These are phyloP conservation scores for Lentithecium fluviatile DNA, from an alignment of 495 filamentous ascomycete genomes.

Conservation along the genomic window DNA sequence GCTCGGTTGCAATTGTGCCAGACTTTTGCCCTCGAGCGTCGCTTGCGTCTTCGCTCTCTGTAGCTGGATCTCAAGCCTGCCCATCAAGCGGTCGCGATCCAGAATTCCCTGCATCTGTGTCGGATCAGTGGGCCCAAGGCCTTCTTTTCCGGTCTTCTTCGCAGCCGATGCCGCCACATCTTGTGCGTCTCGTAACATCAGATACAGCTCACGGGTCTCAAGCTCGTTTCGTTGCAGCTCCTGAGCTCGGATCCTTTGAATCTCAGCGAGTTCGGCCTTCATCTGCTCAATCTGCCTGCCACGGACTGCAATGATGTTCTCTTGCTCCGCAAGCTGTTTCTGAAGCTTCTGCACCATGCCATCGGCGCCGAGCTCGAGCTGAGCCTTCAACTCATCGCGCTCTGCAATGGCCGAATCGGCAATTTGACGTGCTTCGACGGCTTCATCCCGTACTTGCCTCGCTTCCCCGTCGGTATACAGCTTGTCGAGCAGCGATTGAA, in stretches of 20 bases:
- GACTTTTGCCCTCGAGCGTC: constrained; percentile 93
- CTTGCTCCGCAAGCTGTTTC: constrained; percentile 88
- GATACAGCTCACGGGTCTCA: constrained; percentile 92
- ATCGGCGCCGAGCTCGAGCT: constrained; percentile 89
- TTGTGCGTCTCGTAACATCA: constrained; percentile 97
- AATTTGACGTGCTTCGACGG: constrained; percentile 81
- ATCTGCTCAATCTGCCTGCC: constrained; percentile 78
- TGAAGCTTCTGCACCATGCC: constrained; percentile 91
- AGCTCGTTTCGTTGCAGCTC: constrained; percentile 93
- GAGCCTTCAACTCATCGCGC: constrained; percentile 92
- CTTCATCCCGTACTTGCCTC: constrained; percentile 84
- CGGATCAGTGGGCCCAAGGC: constrained; percentile 57
- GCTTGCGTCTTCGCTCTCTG: constrained; percentile 97
- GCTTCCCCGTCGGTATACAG: constrained; percentile 96
- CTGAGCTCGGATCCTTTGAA: constrained; percentile 82
- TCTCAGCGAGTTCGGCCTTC: constrained; percentile 83
- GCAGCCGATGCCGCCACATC: constrained; percentile 70
- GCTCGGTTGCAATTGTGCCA: constrained; percentile 79
- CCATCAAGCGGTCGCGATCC: constrained; percentile 88
- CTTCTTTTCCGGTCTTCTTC: constrained; percentile 62
- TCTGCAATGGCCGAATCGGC: constrained; percentile 95
- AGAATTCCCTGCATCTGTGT: constrained; percentile 87
- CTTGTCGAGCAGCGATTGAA: constrained; percentile 90
- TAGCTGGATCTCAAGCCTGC: constrained; percentile 86
- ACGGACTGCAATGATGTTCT: constrained; percentile 84